Evolutionary conservation across 75 land plant genomes (phyloP).

Genomic region (Picea glauca): DNA sequence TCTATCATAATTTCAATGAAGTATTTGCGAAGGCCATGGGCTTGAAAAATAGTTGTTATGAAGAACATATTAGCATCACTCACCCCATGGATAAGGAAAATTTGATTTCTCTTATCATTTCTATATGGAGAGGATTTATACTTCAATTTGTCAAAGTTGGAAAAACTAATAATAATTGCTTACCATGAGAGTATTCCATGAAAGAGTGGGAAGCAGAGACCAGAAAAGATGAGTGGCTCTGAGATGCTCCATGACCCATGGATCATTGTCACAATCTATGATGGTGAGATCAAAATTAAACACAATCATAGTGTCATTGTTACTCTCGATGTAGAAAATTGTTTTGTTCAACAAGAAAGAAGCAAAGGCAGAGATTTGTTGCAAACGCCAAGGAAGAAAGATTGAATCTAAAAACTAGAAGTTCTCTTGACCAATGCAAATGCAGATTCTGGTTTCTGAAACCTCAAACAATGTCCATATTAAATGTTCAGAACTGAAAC

Average conservation of each 20-base stretch:
- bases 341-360: no score
- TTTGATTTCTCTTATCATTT: conserved; percentile 55
- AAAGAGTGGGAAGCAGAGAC: conserved; percentile 43
- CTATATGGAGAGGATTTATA: conserved; percentile 30
- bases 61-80: conserved; percentile 38
- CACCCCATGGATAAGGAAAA: conserved; percentile 65
- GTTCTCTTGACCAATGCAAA: no score
- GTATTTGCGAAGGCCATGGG: conserved; percentile 43
- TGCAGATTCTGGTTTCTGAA: no score
- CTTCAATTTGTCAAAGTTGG: neutral
- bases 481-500: no score
- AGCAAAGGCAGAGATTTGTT: no score
- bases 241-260: conserved; percentile 66
- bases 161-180: neutral
- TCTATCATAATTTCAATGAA: conserved; percentile 71
- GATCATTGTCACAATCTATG: conserved; percentile 80
- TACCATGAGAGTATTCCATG: conserved; percentile 69
- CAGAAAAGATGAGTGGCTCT: conserved; percentile 50
- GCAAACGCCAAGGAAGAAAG: no score
- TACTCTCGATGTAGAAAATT: neutral
- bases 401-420: no score
- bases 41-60: conserved; percentile 60
- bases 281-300: conserved; percentile 83
- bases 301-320: conserved; percentile 32
- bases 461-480: no score